A percentile compares a stretch with the other conserved stretches of the same genome.
These are phyloP conservation scores for Xylaria sp. DNA, from an alignment of 2,329 filamentous ascomycete species.

Conservation along the genomic window DNA sequence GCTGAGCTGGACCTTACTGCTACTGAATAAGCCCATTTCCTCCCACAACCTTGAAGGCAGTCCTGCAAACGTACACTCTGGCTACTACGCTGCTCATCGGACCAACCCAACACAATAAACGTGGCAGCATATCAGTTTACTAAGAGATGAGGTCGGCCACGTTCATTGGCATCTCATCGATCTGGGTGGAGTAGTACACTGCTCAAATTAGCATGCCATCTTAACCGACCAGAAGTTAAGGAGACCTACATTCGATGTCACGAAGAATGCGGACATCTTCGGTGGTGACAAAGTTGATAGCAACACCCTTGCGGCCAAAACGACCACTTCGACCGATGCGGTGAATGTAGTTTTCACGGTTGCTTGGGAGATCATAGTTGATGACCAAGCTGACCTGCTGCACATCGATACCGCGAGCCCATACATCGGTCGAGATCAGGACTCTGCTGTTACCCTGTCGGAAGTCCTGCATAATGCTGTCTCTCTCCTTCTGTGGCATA, in stretches of 20 bases:
- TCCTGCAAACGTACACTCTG: neutral
- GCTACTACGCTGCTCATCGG: conserved; percentile 3
- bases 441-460: conserved; percentile 93
- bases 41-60: conserved; percentile 23
- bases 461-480: conserved; percentile 99
- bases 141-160: conserved; percentile 59
- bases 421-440: conserved; percentile 94
- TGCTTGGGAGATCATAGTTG: conserved; percentile 97
- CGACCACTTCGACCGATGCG: conserved; percentile 92
- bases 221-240: neutral
- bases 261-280: conserved; percentile 96
- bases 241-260: conserved; percentile 79
- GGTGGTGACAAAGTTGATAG: conserved; percentile 98
- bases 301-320: conserved; percentile 96
- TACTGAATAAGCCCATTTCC: conserved; percentile 31
- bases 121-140: conserved; percentile 5
- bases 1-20: conserved; percentile 21
- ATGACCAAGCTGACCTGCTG: conserved; percentile 98
- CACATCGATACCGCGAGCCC: conserved; percentile 97
- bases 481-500: conserved; percentile 96
- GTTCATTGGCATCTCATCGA: conserved; percentile 99
- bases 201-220: conserved; percentile 4
- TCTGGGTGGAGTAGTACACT: conserved; percentile 95
- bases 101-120: conserved; percentile 2
- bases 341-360: conserved; percentile 99